Percentiles rank a stretch among this genome's conserved stretches.
Evolutionary conservation across 768 basidiomycete genomes (phyloP).

Genomic region (Trametes meyenii): DNA sequence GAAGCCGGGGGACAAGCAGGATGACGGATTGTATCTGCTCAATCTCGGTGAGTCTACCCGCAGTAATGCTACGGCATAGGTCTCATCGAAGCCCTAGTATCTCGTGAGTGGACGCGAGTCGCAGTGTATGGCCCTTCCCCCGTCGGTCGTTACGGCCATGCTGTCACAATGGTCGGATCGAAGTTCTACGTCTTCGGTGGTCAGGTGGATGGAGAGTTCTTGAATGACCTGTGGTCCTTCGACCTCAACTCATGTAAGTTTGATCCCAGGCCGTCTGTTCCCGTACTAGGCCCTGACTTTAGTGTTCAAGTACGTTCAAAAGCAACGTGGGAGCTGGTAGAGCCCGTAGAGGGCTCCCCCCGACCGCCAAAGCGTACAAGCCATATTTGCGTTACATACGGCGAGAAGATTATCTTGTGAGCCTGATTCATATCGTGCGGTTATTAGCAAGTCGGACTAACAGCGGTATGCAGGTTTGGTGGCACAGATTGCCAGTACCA

Average conservation of each 20-base stretch:
- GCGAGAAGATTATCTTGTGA: slow-evolving; percentile 84
- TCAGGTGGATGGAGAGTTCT: slow-evolving; percentile 91
- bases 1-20: slow-evolving; percentile 73
- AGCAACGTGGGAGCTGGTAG: slow-evolving; percentile 81
- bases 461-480: slow-evolving; percentile 70
- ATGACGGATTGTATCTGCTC: slow-evolving; percentile 90
- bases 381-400: slow-evolving; percentile 83
- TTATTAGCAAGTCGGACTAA: background rate
- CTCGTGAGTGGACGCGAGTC: slow-evolving; percentile 94
- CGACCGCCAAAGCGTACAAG: slow-evolving; percentile 86
- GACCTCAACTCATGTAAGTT: slow-evolving; percentile 90
- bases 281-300: background rate
- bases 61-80: background rate
- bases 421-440: slow-evolving; percentile 35
- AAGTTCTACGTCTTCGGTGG: slow-evolving; percentile 96
- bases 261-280: background rate
- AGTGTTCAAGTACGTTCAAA: slow-evolving; percentile 68
- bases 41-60: slow-evolving; percentile 73
- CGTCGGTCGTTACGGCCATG: slow-evolving; percentile 92
- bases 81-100: slow-evolving; percentile 51
- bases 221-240: slow-evolving; percentile 95
- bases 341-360: slow-evolving; percentile 56
- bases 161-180: slow-evolving; percentile 89
- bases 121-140: slow-evolving; percentile 77
- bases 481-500: slow-evolving; percentile 99